A percentile compares a stretch with the other conserved stretches of the same genome.
These are phyloP conservation scores for Tricholoma saponaceum DNA, from an alignment of 768 basidiomycete species.

Conservation along the genomic window DNA sequence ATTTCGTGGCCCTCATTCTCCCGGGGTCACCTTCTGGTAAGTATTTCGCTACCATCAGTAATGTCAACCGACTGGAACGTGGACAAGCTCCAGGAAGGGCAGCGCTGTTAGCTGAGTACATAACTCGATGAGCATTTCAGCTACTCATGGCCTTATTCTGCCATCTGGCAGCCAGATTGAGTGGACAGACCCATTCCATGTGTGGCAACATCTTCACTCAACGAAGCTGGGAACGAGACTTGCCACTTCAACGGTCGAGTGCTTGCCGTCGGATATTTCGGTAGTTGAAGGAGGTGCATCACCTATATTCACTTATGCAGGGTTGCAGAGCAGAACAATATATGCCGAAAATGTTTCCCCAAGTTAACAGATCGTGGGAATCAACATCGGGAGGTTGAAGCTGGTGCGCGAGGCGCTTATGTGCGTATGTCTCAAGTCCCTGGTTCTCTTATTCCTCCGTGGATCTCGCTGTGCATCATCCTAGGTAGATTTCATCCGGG, in stretches of 20 bases:
- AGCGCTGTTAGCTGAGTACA: not conserved
- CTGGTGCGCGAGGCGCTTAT: not conserved
- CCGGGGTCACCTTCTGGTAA: not conserved
- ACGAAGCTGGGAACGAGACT: not conserved
- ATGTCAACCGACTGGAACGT: not conserved
- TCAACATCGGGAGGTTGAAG: not conserved
- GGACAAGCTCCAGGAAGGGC: not conserved
- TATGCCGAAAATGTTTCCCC: not conserved
- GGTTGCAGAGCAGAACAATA: not conserved
- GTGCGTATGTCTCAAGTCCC: constrained; percentile 3
- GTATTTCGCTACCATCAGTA: not conserved
- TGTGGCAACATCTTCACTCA: not conserved
- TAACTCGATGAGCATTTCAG: not conserved
- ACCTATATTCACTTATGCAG: not conserved
- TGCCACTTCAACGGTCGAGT: not conserved
- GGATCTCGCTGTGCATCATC: constrained; percentile 22
- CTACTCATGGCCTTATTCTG: too few species aligned
- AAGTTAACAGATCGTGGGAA: not conserved
- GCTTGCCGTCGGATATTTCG: not conserved
- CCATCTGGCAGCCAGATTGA: not conserved
- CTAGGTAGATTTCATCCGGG: constrained; percentile 16
- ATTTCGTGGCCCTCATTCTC: not conserved
- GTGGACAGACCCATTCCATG: too few species aligned
- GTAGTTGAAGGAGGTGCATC: not conserved
- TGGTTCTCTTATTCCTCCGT: constrained; percentile 21